phyloP scores from a whole-genome alignment of 2,329 filamentous ascomycete genomes.

The Corniculantispora saksenae region DNA sequence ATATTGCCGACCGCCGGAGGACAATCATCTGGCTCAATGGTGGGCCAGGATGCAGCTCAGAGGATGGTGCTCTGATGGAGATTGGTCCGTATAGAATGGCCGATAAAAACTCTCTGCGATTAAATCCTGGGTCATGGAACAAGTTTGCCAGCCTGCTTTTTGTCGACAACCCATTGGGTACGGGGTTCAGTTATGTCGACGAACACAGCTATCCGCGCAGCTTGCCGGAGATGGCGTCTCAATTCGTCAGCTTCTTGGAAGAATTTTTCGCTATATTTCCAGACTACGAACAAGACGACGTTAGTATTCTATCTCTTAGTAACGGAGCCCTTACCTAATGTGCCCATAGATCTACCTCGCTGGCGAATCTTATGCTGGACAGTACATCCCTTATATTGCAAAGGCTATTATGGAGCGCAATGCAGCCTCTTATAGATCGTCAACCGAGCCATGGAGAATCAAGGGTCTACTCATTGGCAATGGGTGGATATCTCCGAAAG shows the following conservation, averaged over 20 bases:
- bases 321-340: slow-evolving; percentile 25
- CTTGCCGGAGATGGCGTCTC: slow-evolving; percentile 83
- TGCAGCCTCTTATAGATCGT: too few relatives aligned
- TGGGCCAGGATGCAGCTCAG: slow-evolving; percentile 93
- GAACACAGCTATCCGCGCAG: slow-evolving; percentile 84
- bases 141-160: slow-evolving; percentile 97
- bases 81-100: slow-evolving; percentile 89
- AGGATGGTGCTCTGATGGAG: slow-evolving; percentile 96
- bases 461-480: slow-evolving; percentile 93
- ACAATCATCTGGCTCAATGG: slow-evolving; percentile 98
- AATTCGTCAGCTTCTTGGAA: slow-evolving; percentile 86
- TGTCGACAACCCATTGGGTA: slow-evolving; percentile 95
- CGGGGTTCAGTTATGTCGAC: slow-evolving; percentile 93
- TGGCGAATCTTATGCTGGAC: slow-evolving; percentile 94
- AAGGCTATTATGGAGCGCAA: slow-evolving; percentile 87
- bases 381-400: slow-evolving; percentile 97
- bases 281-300: slow-evolving; percentile 88
- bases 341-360: slow-evolving; percentile 79
- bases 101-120: slow-evolving; percentile 67
- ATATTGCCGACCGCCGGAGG: slow-evolving; percentile 87
- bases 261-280: slow-evolving; percentile 91
- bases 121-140: slow-evolving; percentile 96
- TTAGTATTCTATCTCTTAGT: slow-evolving; percentile 48
- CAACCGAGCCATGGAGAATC: too few relatives aligned
- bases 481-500: slow-evolving; percentile 88